Base-by-base conservation (phyloP, 1,284 basidiomycete species). In the Irpex sp. region DNA sequence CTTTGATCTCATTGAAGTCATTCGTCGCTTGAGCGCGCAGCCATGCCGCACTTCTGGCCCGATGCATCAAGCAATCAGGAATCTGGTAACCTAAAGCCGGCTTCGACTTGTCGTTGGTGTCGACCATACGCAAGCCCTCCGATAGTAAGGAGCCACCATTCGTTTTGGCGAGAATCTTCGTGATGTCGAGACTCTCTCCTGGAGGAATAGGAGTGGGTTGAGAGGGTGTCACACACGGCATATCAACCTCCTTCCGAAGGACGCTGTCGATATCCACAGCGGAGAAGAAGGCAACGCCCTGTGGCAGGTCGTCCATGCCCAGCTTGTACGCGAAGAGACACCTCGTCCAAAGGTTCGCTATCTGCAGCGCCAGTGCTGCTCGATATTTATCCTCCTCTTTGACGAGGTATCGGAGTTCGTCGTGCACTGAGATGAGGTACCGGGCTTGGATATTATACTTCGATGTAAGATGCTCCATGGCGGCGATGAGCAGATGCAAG, bases 371-470 rank as follows among this genome's bases (percentile, higher is more conserved):
- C n/a, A 99, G 81, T 2, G 95, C 92, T 0, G 90, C 87, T 13
- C 96, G 88, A 74, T 96, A 94, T 69, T 82, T 84, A 78, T 99
- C 97, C 66, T 90, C 85, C 60, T 98, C 96, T 57, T 83, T 83
- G 51, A 96, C 94, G 6, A 99, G 84, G 74, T 98, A 99, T 2
- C 97, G 89, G 37, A 99, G 84, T 77, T 99, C 97, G 75, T 99
- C 97, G 75, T 99, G 97, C 0, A 99, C 95, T 9, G 96, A 98
- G 62, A 99, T 91, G 66, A 99, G 91, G 76, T 97, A 99, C 5
- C 97, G 86, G 1, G 96, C 97, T 5, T 91, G 73, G 74, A 99
- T 98, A 69, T 85, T 79, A 78, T 97, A 98, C 60, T 85, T 88
- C 59, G 78, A 74, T 65, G 91, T 88, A 19, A 99, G 85, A 76